Percentiles rank a stretch among this genome's conserved stretches.
These are phyloP conservation scores for Perilla frutescens DNA, from an alignment of 257 asterid species.

Conservation along the genomic window DNA sequence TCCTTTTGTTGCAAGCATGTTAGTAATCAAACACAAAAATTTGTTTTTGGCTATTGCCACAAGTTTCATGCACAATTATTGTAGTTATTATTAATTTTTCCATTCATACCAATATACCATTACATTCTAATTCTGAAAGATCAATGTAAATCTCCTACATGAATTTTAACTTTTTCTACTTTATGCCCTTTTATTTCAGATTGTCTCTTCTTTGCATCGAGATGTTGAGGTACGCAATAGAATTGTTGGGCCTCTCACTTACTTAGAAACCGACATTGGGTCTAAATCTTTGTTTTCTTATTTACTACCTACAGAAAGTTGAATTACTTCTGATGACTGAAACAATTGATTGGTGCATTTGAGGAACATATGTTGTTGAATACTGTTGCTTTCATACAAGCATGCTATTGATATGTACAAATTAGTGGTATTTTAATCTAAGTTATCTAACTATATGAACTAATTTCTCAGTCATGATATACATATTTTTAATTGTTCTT, in stretches of 20 bases:
- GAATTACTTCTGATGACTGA: not conserved
- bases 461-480: slow-evolving; percentile 14
- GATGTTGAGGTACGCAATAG: slow-evolving; percentile 57
- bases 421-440: not conserved
- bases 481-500: not conserved
- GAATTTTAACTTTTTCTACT: slow-evolving; percentile 20
- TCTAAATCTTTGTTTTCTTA: slow-evolving; percentile 9
- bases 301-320: not conserved
- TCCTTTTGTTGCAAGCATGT: slow-evolving; percentile 17
- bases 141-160: slow-evolving; percentile 7
- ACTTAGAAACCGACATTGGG: not conserved
- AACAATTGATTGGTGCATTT: slow-evolving; percentile 13
- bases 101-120: not conserved
- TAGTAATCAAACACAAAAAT: not conserved
- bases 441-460: not conserved
- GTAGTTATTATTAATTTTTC: not conserved
- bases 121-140: slow-evolving; percentile 5
- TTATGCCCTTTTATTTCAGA: slow-evolving; percentile 49
- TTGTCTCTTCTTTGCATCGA: slow-evolving; percentile 60
- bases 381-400: slow-evolving; percentile 22
- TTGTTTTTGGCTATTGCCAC: not conserved
- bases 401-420: slow-evolving; percentile 5
- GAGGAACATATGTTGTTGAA: slow-evolving; percentile 5
- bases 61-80: slow-evolving; percentile 11
- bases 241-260: slow-evolving; percentile 15